Evolutionary conservation across 2,329 filamentous ascomycete species (phyloP), one percentile per base, ranked within the genome.

Genomic region (Trematosphaeria pertusa): DNA sequence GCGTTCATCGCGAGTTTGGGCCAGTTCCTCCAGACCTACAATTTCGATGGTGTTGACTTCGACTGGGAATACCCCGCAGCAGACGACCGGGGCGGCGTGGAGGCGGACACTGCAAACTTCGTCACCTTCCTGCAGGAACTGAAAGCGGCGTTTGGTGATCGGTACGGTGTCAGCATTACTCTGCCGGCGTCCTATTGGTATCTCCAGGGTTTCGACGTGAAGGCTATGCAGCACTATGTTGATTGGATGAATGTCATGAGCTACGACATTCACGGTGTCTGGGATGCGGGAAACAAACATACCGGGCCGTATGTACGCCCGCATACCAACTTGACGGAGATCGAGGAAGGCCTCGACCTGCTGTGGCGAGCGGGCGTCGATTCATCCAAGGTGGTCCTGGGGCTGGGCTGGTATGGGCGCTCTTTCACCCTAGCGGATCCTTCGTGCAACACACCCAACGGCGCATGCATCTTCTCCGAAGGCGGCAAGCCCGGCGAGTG

Each of bases 291-390:
- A 7, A 17, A 42, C 17, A 15, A 14, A 6, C 3, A 49, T 52
- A 52, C 67, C 47, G 74, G 74, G 0, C 37, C 37, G 0, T 62
- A 58, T 12, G 48, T 71, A 1, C 37, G 61, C 5, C 52, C 52
- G 0, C 75, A 78, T 46, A 75, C 75, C 2, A 78, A 79, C 48
- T 38, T 78, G 0, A 78, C 76, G 0, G 74, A 78, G 58, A 78
- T 78, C 18, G 56, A 71, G 4, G 26, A 52, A 0, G 65, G 61
- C 0, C 32, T 75, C 0, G 70, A 78, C 7, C 70, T 81, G 0
- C 56, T 80, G 4, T 79, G 78, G 76, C 59, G 77, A n/a, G 73
- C 70, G 24, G 53, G 70, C 20, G 58, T 81, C 5, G 50, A 62
- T 2, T 64, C 77, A 0, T 33, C 40, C 0, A 73, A 78, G 37